Conservation (phyloP, 805 yeast species). For the Saccharomycopsis sp. region DNA sequence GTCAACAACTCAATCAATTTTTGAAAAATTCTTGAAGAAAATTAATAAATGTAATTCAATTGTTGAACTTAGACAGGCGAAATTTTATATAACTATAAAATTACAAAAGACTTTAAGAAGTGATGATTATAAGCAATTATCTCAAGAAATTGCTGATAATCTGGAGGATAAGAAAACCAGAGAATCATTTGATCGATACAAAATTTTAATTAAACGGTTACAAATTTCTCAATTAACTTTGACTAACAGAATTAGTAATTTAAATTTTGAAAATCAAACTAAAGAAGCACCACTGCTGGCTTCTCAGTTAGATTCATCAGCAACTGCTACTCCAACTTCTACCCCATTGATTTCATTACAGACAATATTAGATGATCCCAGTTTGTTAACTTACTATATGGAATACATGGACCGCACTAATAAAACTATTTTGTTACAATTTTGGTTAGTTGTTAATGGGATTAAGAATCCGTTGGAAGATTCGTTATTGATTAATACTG, state of each 20-base stretch:
- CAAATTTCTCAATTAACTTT: slow-evolving; percentile 19
- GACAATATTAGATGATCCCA: slow-evolving; percentile 42
- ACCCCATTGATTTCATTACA: slow-evolving; percentile 25
- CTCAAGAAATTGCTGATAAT: slow-evolving; percentile 1
- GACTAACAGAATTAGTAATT: slow-evolving; percentile 14
- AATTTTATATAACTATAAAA: slow-evolving; percentile 42
- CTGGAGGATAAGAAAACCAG: slow-evolving; percentile 3
- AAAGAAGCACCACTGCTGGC: neutral
- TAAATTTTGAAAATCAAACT: slow-evolving; percentile 14
- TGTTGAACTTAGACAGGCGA: slow-evolving; percentile 41
- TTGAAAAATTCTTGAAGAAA: slow-evolving; percentile 34
- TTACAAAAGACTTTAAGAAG: slow-evolving; percentile 35
- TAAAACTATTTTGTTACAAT: slow-evolving; percentile 43
- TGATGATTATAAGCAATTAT: slow-evolving; percentile 15
- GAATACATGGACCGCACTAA: slow-evolving; percentile 49
- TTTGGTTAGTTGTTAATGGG: slow-evolving; percentile 61
- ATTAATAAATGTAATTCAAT: slow-evolving; percentile 31
- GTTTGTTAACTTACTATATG: slow-evolving; percentile 42
- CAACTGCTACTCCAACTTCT: neutral
- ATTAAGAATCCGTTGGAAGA: slow-evolving; percentile 68
- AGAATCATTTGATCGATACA: slow-evolving; percentile 14
- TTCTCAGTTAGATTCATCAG: neutral
- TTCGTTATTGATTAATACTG: slow-evolving; percentile 14
- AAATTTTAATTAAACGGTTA: slow-evolving; percentile 19
- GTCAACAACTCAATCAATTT: slow-evolving; percentile 34